A percentile compares a stretch with the other conserved stretches of the same genome.
These are phyloP conservation scores for Loxodes magnus DNA, from an alignment of 73 alveolate genomes.

Conservation along the genomic window DNA sequence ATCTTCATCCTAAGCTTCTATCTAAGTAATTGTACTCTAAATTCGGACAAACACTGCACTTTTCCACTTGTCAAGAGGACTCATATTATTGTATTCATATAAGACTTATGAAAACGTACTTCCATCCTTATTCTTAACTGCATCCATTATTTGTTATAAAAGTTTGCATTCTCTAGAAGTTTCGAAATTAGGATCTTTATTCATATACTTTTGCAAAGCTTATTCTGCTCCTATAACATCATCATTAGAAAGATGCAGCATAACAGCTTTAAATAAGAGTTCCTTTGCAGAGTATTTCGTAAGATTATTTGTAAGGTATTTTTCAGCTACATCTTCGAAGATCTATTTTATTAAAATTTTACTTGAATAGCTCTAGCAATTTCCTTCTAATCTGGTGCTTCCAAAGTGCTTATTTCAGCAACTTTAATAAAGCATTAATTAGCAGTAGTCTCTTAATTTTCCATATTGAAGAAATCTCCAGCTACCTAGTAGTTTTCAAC, in stretches of 20 bases:
- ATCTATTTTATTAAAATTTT: constrained; percentile 18
- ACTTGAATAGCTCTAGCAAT: constrained; percentile 40
- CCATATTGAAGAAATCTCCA: constrained; percentile 58
- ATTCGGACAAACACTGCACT: too few relatives aligned
- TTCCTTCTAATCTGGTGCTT: constrained; percentile 31
- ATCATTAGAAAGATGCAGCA: constrained; percentile 53
- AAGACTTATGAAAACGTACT: constrained; percentile 17
- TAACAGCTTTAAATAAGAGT: constrained; percentile 47
- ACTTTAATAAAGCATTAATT: constrained; percentile 48
- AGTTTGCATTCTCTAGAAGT: constrained; percentile 60
- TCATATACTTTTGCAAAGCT: constrained; percentile 25
- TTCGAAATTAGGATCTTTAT: constrained; percentile 68
- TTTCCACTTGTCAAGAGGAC: constrained; percentile 45
- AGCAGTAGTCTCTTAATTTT: constrained; percentile 47
- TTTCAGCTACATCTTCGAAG: constrained; percentile 56
- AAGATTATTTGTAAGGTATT: constrained; percentile 50
- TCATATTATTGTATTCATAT: constrained; percentile 20
- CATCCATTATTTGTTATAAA: constrained; percentile 19
- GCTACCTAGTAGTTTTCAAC: constrained; percentile 48
- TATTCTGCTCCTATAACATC: constrained; percentile 66
- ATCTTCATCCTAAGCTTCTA: too few relatives aligned
- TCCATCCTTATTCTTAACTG: constrained; percentile 24
- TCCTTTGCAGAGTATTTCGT: constrained; percentile 66
- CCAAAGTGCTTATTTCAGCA: constrained; percentile 55
- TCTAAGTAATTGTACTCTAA: too few relatives aligned